Conservation (phyloP, 768 basidiomycete genomes). For the Xanthoconium stramineum region DNA sequence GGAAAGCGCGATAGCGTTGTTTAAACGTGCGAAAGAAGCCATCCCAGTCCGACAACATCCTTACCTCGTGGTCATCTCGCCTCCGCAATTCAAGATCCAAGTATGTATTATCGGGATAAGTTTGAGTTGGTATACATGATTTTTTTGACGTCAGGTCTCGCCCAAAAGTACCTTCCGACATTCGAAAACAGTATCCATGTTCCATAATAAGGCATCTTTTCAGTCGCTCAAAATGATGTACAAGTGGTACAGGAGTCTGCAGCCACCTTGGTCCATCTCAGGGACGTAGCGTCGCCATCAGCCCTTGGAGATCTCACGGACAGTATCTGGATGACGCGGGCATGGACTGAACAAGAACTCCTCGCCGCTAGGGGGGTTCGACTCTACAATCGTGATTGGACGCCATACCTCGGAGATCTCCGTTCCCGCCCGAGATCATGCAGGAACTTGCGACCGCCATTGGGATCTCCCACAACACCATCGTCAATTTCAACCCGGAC, state of each 20-base stretch:
- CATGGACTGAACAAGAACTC: constrained; percentile 14
- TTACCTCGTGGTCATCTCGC: neutral
- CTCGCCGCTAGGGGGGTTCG: constrained; percentile 11
- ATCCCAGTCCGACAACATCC: neutral
- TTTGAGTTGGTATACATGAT: too few species aligned
- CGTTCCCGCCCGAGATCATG: neutral
- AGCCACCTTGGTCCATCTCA: constrained; percentile 1
- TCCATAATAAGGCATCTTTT: too few species aligned
- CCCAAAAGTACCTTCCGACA: neutral
- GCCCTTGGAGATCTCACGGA: neutral
- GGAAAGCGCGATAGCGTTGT: neutral
- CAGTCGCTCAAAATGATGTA: constrained; percentile 12
- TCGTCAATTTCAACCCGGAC: neutral
- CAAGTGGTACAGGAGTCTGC: constrained; percentile 11
- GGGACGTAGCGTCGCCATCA: neutral
- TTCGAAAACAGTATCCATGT: too few species aligned
- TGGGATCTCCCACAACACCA: neutral
- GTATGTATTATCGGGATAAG: too few species aligned
- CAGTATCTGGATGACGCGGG: constrained; percentile 13
- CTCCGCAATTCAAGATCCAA: neutral
- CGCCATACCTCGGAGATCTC: constrained; percentile 3
- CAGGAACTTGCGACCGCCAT: constrained; percentile 6
- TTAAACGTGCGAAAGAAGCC: neutral
- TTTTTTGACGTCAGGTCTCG: too few species aligned
- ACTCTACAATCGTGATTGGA: constrained; percentile 9